Percentiles rank a stretch among this genome's conserved stretches.
Evolutionary conservation across 805 yeast species (phyloP).

Genomic region (Saccharomycopsis fibuligera): DNA sequence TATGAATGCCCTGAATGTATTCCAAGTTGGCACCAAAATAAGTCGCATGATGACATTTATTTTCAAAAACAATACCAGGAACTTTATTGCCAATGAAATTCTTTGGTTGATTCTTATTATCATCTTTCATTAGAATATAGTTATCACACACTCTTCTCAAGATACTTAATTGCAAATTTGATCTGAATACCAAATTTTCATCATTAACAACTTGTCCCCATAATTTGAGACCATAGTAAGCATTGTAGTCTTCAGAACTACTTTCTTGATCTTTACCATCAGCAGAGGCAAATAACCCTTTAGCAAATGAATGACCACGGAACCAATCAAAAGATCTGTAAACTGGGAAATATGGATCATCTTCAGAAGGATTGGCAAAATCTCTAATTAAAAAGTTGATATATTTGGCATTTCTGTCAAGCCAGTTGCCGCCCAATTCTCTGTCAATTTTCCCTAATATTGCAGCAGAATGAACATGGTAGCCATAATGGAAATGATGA

Average conservation of each 20-base stretch:
- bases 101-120: constrained; percentile 50
- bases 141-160: constrained; percentile 45
- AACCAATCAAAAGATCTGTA: constrained; percentile 69
- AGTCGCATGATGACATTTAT: constrained; percentile 66
- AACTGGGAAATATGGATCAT: constrained; percentile 56
- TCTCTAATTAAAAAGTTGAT: constrained; percentile 58
- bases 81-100: constrained; percentile 57
- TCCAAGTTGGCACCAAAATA: constrained; percentile 69
- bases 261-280: constrained; percentile 78
- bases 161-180: constrained; percentile 55
- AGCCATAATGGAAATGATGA: constrained; percentile 74
- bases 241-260: constrained; percentile 68
- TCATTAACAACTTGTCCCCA: constrained; percentile 57
- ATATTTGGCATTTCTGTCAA: constrained; percentile 42
- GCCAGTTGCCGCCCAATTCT: constrained; percentile 45
- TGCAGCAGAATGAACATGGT: constrained; percentile 68
- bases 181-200: constrained; percentile 43
- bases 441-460: constrained; percentile 51
- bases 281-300: constrained; percentile 61
- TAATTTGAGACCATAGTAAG: constrained; percentile 59
- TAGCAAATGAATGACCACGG: constrained; percentile 76
- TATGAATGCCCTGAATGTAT: constrained; percentile 74
- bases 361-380: constrained; percentile 51
- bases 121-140: constrained; percentile 36
- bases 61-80: constrained; percentile 68